A percentile compares a stretch with the other conserved stretches of the same genome.
Evolutionary conservation across 192 early-diverging fungal species (phyloP).

Genomic region (Coemansia javaensis): DNA sequence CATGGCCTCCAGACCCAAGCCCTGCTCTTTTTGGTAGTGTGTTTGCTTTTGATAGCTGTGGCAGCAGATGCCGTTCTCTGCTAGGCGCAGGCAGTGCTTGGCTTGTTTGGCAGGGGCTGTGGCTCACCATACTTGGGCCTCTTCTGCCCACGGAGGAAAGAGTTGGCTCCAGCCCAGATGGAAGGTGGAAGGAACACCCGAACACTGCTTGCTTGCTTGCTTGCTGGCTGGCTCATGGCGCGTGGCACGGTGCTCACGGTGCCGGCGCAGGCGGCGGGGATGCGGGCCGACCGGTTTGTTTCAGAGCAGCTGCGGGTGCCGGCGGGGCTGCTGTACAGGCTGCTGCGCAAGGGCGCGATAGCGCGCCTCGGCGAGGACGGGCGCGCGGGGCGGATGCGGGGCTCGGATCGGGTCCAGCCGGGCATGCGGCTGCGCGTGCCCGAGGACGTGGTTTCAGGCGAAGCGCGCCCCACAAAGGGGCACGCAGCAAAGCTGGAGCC

Average conservation of each 20-base stretch:
- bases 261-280: background rate
- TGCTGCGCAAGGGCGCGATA: slow-evolving; percentile 7
- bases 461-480: background rate
- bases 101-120: no score
- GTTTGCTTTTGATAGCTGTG: no score
- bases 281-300: slow-evolving; percentile 10
- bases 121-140: no score
- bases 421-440: slow-evolving; percentile 10
- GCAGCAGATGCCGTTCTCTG: no score
- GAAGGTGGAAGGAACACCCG: no score
- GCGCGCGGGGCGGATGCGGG: background rate
- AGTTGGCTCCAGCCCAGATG: no score
- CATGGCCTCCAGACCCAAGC: no score
- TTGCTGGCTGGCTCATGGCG: background rate
- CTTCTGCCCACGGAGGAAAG: no score
- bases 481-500: no score
- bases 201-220: no score
- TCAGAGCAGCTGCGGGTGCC: background rate
- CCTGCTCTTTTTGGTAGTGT: no score
- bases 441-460: background rate
- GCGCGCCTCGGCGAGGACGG: background rate
- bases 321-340: slow-evolving; percentile 1
- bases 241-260: background rate
- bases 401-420: slow-evolving; percentile 1
- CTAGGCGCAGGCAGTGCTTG: no score